Base-by-base conservation (phyloP, 2,329 filamentous ascomycete genomes). In the Paracorniculantispora psalliotae region DNA sequence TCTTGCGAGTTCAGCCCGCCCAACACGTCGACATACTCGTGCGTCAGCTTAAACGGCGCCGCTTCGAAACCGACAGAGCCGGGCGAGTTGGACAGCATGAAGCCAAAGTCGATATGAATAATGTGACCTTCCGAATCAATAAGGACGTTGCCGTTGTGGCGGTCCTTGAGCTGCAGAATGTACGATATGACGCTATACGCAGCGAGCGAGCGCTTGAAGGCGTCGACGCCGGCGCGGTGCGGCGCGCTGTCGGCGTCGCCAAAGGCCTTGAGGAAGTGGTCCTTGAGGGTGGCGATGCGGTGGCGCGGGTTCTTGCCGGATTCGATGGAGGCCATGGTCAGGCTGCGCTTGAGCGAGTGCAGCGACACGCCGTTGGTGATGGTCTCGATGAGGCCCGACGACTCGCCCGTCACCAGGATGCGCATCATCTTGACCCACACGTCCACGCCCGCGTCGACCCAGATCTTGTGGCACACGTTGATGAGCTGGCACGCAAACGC, bases 381-480 rank as follows among this genome's bases (percentile, higher is more conserved):
- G 5, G 90, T 94, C 75, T 94, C 90, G 65, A 94, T 90, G 49
- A 94, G 81, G 3, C 90, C 90, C 1, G 89, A 92, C 9, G 88
- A 90, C 75, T 93, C 90, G 61, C 90, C 90, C 5, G 90, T 93
- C 43, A 94, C 90, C 55, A 94, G 77, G 56, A 94, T 94, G 57
- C 90, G 85, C 90, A 94, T 94, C 60, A 88, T 80, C 74, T 92
- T 92, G 21, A 92, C 89, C 90, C 91, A 94, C n/a, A 94, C 90
- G 37, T 88, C 82, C 33, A 90, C 84, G 26, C 80, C 76, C 17
- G 89, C 87, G 62, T 92, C 89, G 49, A 85, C 77, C 88, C 90
- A 94, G 64, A 92, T 92, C 74, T 88, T 90, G 68, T 89, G 82
- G 73, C 90, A 94, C 13, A 92, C 88, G 59, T 85, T 80, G 64